Evolutionary conservation across 1,139 yeast species (phyloP), one percentile per base, ranked within the genome.

Genomic region (Kurtzmaniella quercitrusa): DNA sequence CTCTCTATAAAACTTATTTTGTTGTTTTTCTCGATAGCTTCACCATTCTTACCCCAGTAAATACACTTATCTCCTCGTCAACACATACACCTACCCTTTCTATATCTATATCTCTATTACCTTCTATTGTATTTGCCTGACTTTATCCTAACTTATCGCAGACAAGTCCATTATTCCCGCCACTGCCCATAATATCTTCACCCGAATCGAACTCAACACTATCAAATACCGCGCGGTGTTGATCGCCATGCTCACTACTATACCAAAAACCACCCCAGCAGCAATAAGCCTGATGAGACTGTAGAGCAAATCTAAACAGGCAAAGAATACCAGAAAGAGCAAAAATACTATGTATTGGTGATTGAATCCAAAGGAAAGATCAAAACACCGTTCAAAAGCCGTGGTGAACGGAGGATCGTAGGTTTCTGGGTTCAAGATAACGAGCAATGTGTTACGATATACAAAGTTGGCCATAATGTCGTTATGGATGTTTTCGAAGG

Each of bases 361-460:
- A 41, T 39, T 10, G 47, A 39, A 19, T 1, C 50, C 49, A 21
- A 47, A 39, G 2, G 52, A 44, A 3, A 48, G 43, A 34, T 52
- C 51, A 25, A 46, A 53, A 25, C 37, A 50, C 17, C 48, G 49
- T 29, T 58, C 55, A 16, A 54, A 47, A 15, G 54, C 54, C 46
- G 51, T 51, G 14, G 57, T 58, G 40, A 63, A 64, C 10, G 69
- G 69, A 3, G 66, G 68, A 33, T 52, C 57, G 45, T 54, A 62
- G n/a, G 53, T 48, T 19, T 60, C 64, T 5, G 68, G 67, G 41
- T 53, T 48, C 9, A 60, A 25, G 7, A 62, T 45, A n/a, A 60
- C 50, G 16, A 50, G 34, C 17, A 61, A 34, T 7, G 65, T 63
- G 34, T 55, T 51, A 5, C 46, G 46, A 4, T 46, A 42, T 14